phyloP scores from a whole-genome alignment of 352 stramenopile species.

The Phytophthora pluvialis region DNA sequence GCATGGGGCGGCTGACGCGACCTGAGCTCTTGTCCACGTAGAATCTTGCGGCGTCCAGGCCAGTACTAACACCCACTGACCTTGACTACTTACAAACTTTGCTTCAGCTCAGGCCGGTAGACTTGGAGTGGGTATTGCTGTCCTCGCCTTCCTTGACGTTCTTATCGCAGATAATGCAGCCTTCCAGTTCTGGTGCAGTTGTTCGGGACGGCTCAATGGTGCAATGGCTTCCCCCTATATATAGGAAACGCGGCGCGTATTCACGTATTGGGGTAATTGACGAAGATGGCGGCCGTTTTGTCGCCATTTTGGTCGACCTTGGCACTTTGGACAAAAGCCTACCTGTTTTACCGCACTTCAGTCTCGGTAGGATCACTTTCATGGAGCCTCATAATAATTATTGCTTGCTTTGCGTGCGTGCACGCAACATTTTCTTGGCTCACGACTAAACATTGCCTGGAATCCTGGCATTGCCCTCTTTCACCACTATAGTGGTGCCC shows the following conservation, averaged over 20 bases:
- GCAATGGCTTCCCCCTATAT: slow-evolving; percentile 10
- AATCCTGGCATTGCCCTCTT: background rate
- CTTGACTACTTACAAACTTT: slow-evolving; percentile 7
- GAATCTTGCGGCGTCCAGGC: background rate
- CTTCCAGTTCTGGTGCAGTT: slow-evolving; percentile 19
- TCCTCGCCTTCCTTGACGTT: slow-evolving; percentile 26
- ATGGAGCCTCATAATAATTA: slow-evolving; percentile 31
- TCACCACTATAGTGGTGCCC: background rate
- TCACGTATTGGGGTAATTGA: background rate
- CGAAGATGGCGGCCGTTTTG: background rate
- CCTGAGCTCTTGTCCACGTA: slow-evolving; percentile 21
- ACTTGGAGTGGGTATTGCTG: slow-evolving; percentile 3
- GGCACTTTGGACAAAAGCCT: background rate
- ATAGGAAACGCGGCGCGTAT: slow-evolving; percentile 12
- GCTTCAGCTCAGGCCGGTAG: background rate
- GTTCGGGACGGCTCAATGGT: background rate
- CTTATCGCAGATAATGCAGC: slow-evolving; percentile 28
- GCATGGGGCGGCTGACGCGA: slow-evolving; percentile 20
- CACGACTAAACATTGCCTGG: slow-evolving; percentile 2
- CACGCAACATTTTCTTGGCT: slow-evolving; percentile 7
- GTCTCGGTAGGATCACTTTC: background rate
- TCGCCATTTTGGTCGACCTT: slow-evolving; percentile 13
- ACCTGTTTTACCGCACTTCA: background rate
- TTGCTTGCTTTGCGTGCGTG: slow-evolving; percentile 7
- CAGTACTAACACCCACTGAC: slow-evolving; percentile 17